phyloP scores from a whole-genome alignment of 2,329 filamentous ascomycete genomes.

The Raffaelea albimanens region DNA sequence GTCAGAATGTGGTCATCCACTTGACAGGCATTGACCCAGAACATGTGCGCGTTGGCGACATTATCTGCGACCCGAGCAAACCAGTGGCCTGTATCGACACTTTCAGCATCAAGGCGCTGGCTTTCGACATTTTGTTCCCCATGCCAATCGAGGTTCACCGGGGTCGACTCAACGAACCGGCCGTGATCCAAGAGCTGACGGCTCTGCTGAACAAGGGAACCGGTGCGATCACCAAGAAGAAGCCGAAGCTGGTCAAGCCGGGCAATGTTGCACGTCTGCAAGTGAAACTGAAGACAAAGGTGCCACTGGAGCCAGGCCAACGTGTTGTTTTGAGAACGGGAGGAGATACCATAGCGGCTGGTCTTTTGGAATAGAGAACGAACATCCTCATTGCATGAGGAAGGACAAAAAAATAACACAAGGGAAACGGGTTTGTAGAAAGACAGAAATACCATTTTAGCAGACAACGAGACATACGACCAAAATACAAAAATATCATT shows the following conservation, averaged over 20 bases:
- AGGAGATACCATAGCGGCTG: constrained; percentile 80
- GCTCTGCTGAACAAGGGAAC: constrained; percentile 71
- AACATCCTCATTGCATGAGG: not conserved
- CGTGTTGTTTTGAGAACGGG: constrained; percentile 72
- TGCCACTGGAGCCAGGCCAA: constrained; percentile 72
- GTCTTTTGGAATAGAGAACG: constrained; percentile 60
- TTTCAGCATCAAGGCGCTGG: constrained; percentile 76
- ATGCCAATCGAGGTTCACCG: constrained; percentile 85
- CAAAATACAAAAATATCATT: no score
- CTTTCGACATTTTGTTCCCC: constrained; percentile 82
- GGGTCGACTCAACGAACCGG: constrained; percentile 71
- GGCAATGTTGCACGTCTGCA: constrained; percentile 67
- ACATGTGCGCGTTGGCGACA: constrained; percentile 75
- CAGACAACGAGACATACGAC: no score
- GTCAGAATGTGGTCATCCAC: constrained; percentile 79
- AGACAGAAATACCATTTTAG: no score
- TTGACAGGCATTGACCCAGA: constrained; percentile 76
- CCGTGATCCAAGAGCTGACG: constrained; percentile 60
- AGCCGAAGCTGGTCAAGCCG: constrained; percentile 73
- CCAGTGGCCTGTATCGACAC: constrained; percentile 62
- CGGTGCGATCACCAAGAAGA: constrained; percentile 70
- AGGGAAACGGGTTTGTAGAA: no score
- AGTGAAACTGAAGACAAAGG: constrained; percentile 62
- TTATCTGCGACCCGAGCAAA: constrained; percentile 62
- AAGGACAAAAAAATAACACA: no score